These are phyloP conservation scores for Parascedosporium putredinis DNA, from an alignment of 2,329 filamentous ascomycete species.

Conservation along the genomic window DNA sequence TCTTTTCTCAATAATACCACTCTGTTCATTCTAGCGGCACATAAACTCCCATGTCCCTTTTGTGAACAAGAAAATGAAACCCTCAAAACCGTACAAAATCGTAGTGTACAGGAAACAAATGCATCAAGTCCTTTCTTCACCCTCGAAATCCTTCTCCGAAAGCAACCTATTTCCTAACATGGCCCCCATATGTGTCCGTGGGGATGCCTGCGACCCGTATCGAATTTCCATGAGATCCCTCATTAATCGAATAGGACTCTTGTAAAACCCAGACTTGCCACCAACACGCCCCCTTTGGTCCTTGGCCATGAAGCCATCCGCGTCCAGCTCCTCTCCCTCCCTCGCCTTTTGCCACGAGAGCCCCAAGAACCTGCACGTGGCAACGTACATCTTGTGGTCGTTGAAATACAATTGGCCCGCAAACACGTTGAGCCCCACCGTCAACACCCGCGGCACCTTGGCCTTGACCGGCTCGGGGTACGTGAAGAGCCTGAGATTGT, in stretches of 20 bases:
- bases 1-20: no score
- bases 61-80: no score
- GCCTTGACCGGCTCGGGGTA: conserved; percentile 16
- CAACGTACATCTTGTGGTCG: conserved; percentile 41
- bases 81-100: no score
- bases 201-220: conserved; percentile 24
- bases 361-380: conserved; percentile 40
- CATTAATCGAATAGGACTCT: conserved; percentile 28
- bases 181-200: conserved; percentile 30
- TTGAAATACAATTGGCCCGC: conserved; percentile 56
- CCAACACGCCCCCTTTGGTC: conserved; percentile 4
- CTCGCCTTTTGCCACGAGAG: conserved; percentile 23
- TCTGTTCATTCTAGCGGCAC: no score
- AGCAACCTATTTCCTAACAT: conserved; percentile 23
- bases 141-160: conserved; percentile 13
- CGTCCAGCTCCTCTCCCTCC: conserved; percentile 13
- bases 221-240: conserved; percentile 25
- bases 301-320: conserved; percentile 25
- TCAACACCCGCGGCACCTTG: conserved; percentile 13
- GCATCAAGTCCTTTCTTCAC: neutral
- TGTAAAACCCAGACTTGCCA: conserved; percentile 16
- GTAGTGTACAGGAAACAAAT: neutral
- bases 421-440: conserved; percentile 51
- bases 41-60: no score
- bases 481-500: conserved; percentile 34